A percentile compares a stretch with the other conserved stretches of the same genome.
Evolutionary conservation across 768 basidiomycete species (phyloP).

Genomic region (Boletus vermiculosoides): DNA sequence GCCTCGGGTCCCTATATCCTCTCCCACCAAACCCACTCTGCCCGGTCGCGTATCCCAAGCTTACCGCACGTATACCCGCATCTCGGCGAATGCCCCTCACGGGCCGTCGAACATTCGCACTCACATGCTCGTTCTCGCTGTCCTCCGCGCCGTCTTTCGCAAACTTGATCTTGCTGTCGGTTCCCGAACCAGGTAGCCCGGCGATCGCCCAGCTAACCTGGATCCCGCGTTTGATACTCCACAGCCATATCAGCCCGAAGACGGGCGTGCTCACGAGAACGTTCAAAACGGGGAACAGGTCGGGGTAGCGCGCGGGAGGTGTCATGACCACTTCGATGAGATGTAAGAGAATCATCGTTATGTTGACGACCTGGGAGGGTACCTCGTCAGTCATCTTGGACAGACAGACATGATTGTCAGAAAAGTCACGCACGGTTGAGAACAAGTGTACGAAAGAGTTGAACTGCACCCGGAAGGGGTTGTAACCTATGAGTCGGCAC

Average conservation of each 20-base stretch:
- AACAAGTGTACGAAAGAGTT: slow-evolving; percentile 51
- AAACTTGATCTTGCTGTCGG: neutral
- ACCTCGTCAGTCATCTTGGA: slow-evolving; percentile 2
- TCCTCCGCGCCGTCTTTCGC: neutral
- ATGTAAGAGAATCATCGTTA: slow-evolving; percentile 55
- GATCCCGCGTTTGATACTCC: slow-evolving; percentile 80
- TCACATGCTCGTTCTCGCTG: slow-evolving; percentile 7
- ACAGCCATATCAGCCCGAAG: slow-evolving; percentile 82
- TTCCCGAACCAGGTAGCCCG: slow-evolving; percentile 42
- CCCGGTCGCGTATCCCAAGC: slow-evolving; percentile 27
- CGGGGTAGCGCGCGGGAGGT: slow-evolving; percentile 78
- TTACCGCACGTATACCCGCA: slow-evolving; percentile 25
- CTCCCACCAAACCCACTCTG: neutral
- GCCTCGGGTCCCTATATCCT: slow-evolving; percentile 20
- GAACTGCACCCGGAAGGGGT: slow-evolving; percentile 51
- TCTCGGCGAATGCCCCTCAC: slow-evolving; percentile 12
- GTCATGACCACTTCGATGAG: slow-evolving; percentile 55
- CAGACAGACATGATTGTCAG: neutral
- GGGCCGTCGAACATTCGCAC: neutral
- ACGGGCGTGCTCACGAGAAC: slow-evolving; percentile 77
- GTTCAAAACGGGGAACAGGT: slow-evolving; percentile 83
- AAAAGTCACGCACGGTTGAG: slow-evolving; percentile 44
- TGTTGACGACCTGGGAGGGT: slow-evolving; percentile 49
- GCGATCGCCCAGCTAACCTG: slow-evolving; percentile 80
- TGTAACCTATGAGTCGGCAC: slow-evolving; percentile 81